phyloP scores from a whole-genome alignment of 208 protist species.

The Trypanosoma caninum region DNA sequence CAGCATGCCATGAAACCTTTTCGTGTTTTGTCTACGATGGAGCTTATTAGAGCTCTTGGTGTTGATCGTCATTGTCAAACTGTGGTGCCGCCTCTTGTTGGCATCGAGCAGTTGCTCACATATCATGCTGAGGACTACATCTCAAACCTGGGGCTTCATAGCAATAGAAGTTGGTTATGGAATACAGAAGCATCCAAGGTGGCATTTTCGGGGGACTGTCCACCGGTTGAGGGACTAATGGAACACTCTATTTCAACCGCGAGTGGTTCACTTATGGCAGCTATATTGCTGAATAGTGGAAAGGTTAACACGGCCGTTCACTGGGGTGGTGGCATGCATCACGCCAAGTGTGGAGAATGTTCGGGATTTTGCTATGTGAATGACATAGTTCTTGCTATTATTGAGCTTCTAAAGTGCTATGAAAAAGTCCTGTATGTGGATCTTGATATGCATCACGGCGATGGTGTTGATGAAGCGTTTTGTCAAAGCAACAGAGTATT shows the following conservation, averaged over 20 bases:
- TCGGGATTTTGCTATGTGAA: constrained; percentile 99
- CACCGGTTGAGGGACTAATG: constrained; percentile 83
- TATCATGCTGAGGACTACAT: constrained; percentile 80
- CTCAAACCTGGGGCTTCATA: constrained; percentile 83
- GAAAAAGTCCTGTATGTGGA: constrained; percentile 99
- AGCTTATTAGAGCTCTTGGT: constrained; percentile 64
- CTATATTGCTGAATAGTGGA: constrained; percentile 79
- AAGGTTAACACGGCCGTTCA: constrained; percentile 94
- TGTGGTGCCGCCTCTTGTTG: constrained; percentile 77
- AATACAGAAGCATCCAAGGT: constrained; percentile 77
- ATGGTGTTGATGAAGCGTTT: constrained; percentile 99
- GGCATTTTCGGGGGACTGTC: constrained; percentile 86
- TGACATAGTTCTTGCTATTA: constrained; percentile 99
- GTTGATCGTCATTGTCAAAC: constrained; percentile 54
- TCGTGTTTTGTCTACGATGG: constrained; percentile 76
- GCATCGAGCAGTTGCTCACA: constrained; percentile 49
- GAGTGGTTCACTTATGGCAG: constrained; percentile 82
- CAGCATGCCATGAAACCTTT: constrained; percentile 92
- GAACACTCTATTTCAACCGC: constrained; percentile 83
- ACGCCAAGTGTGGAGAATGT: constrained; percentile 96
- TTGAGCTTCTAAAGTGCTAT: constrained; percentile 98
- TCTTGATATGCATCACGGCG: constrained; percentile 99
- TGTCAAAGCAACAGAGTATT: constrained; percentile 99
- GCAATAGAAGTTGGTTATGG: constrained; percentile 77
- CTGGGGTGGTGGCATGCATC: constrained; percentile 99